Conservation (phyloP, 2,329 filamentous ascomycete genomes). For the Verticillium zaregamsianum region DNA sequence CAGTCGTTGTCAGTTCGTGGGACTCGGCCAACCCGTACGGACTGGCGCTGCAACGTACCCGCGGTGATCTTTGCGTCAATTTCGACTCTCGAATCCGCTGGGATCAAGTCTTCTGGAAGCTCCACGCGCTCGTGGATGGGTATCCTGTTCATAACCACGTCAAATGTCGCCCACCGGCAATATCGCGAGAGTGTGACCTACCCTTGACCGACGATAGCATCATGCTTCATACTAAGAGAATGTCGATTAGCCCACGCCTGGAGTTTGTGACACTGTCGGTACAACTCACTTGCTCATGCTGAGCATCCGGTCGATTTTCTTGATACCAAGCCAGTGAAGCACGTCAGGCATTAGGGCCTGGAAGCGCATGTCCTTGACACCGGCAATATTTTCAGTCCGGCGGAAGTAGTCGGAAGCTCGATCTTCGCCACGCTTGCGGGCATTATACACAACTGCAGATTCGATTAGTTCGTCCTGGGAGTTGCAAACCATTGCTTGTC, state of each 20-base stretch:
- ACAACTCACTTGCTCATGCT: conserved; percentile 87
- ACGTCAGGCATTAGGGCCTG: conserved; percentile 98
- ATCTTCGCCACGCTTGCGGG: conserved; percentile 73
- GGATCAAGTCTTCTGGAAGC: conserved; percentile 90
- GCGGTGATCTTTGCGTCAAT: conserved; percentile 98
- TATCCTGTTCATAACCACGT: conserved; percentile 45
- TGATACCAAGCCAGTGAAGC: conserved; percentile 95
- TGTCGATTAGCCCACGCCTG: background rate
- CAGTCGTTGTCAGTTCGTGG: background rate
- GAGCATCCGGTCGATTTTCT: conserved; percentile 97
- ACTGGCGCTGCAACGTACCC: conserved; percentile 48
- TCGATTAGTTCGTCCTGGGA: background rate
- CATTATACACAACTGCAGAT: conserved; percentile 63
- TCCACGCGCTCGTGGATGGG: conserved; percentile 87
- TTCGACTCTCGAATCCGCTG: conserved; percentile 92
- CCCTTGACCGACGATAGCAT: conserved; percentile 82
- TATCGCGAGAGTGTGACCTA: conserved; percentile 28
- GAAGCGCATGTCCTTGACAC: conserved; percentile 96
- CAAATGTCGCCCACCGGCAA: conserved; percentile 14
- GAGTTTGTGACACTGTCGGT: background rate
- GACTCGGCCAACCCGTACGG: background rate
- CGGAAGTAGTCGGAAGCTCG: conserved; percentile 91
- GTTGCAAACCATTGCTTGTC: background rate
- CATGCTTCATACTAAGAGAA: conserved; percentile 72
- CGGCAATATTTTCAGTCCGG: conserved; percentile 96